These are phyloP conservation scores for Acanthamoeba culbertsoni DNA, from an alignment of 208 protist species.

Conservation along the genomic window DNA sequence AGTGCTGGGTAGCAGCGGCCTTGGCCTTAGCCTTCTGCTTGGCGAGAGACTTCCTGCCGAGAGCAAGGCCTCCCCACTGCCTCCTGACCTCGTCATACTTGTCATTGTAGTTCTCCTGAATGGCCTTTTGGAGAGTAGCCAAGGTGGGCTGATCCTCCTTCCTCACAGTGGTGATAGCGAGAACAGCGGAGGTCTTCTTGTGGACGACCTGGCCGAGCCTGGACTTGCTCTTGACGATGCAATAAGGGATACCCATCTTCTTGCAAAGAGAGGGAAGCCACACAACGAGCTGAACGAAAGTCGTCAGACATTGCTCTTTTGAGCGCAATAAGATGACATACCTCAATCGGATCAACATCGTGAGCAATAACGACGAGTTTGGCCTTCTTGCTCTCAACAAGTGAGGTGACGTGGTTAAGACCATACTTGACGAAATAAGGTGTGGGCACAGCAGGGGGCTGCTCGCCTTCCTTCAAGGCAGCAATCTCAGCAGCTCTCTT, in stretches of 20 bases:
- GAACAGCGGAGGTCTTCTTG: conserved; percentile 94
- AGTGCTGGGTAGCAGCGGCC: background rate
- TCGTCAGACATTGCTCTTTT: background rate
- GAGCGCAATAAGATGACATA: conserved; percentile 19
- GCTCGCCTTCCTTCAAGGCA: conserved; percentile 72
- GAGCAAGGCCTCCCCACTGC: conserved; percentile 91
- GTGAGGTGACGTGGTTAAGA: conserved; percentile 97
- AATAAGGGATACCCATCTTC: conserved; percentile 98
- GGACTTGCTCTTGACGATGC: conserved; percentile 99
- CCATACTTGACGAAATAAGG: conserved; percentile 93
- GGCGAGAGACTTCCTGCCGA: conserved; percentile 73
- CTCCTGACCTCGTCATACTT: conserved; percentile 89
- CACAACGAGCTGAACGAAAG: conserved; percentile 90
- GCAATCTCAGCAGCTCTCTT: conserved; percentile 93
- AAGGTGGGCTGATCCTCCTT: conserved; percentile 93
- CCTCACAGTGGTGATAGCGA: conserved; percentile 95
- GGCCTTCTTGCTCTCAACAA: conserved; percentile 98
- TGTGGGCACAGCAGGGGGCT: conserved; percentile 85
- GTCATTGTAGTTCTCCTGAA: conserved; percentile 94
- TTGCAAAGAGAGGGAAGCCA: conserved; percentile 99
- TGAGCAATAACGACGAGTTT: conserved; percentile 99
- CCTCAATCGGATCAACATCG: conserved; percentile 99
- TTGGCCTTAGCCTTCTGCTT: conserved; percentile 34
- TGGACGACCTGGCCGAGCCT: conserved; percentile 96
- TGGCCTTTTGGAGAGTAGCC: conserved; percentile 90